These are phyloP conservation scores for Rubia yunnanensis DNA, from an alignment of 257 asterid genomes.

Conservation along the genomic window DNA sequence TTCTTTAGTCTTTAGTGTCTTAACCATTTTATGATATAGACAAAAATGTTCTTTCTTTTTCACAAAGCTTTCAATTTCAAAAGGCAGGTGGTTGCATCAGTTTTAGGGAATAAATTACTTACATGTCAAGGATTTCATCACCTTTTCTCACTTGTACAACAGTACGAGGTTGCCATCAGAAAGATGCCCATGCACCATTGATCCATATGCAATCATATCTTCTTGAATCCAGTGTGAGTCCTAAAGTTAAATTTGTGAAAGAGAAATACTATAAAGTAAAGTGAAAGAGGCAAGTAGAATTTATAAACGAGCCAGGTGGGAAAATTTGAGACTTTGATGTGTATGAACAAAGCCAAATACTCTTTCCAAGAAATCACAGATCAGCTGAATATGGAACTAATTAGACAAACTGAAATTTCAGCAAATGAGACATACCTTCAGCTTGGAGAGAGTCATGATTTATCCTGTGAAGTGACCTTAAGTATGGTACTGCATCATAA, in stretches of 20 bases:
- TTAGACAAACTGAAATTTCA: background rate
- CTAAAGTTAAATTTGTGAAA: background rate
- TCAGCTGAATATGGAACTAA: background rate
- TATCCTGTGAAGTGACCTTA: background rate
- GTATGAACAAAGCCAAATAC: background rate
- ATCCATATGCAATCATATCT: background rate
- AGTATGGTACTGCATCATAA: background rate
- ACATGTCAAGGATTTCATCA: conserved; percentile 13
- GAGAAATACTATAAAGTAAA: too few relatives aligned
- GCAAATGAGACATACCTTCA: background rate
- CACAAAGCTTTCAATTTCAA: background rate
- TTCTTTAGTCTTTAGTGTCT: background rate
- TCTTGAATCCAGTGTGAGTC: background rate
- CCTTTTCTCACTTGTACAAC: conserved; percentile 79
- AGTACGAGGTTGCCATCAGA: conserved; percentile 77
- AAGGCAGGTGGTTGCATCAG: background rate
- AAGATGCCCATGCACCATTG: conserved; percentile 8
- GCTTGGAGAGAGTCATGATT: background rate
- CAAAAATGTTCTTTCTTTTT: too few relatives aligned
- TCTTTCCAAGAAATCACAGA: background rate
- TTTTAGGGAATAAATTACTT: background rate
- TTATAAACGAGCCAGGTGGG: background rate
- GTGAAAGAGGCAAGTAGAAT: too few relatives aligned
- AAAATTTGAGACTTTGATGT: background rate
- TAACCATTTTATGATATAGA: background rate